Percentiles rank a stretch among this genome's conserved stretches.
Evolutionary conservation across 257 asterid species (phyloP).

Genomic region (Striga asiatica): DNA sequence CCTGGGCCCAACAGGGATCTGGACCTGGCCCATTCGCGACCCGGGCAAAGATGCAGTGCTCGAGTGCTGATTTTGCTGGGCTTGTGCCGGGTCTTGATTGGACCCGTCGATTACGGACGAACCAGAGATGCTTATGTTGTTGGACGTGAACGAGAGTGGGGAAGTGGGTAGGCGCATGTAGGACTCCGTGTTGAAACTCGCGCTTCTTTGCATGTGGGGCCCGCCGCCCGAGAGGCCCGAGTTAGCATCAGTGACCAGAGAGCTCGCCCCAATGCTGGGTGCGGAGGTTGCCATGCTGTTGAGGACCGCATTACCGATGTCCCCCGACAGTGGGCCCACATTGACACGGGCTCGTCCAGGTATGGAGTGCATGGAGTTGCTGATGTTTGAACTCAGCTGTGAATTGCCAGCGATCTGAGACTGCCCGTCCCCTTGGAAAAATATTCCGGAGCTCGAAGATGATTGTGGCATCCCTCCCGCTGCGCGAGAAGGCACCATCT

Average conservation of each 20-base stretch:
- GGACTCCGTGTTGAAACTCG: slow-evolving; percentile 78
- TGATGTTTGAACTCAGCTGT: slow-evolving; percentile 57
- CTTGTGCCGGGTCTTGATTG: too few relatives aligned
- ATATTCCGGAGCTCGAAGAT: slow-evolving; percentile 73
- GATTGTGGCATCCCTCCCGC: slow-evolving; percentile 79
- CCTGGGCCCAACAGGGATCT: too few relatives aligned
- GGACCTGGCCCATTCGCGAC: too few relatives aligned
- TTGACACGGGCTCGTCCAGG: slow-evolving; percentile 48
- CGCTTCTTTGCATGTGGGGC: slow-evolving; percentile 85
- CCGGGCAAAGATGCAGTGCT: too few relatives aligned
- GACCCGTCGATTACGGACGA: too few relatives aligned
- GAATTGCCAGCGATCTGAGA: slow-evolving; percentile 63
- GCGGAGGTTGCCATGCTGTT: slow-evolving; percentile 73
- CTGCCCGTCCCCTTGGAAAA: slow-evolving; percentile 70
- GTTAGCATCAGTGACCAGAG: slow-evolving; percentile 94
- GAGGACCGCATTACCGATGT: slow-evolving; percentile 43
- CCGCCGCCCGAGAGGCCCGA: slow-evolving; percentile 90
- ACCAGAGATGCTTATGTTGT: too few relatives aligned
- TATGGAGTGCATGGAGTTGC: slow-evolving; percentile 48
- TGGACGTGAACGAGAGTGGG: slow-evolving; percentile 91
- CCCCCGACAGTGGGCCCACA: slow-evolving; percentile 49
- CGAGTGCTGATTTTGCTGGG: too few relatives aligned
- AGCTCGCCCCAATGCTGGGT: slow-evolving; percentile 94
- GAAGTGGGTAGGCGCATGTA: slow-evolving; percentile 95
- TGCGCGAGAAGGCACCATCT: too few relatives aligned